phyloP scores from a whole-genome alignment of 2,329 filamentous ascomycete genomes.

The Pseudogymnoascus sp. region DNA sequence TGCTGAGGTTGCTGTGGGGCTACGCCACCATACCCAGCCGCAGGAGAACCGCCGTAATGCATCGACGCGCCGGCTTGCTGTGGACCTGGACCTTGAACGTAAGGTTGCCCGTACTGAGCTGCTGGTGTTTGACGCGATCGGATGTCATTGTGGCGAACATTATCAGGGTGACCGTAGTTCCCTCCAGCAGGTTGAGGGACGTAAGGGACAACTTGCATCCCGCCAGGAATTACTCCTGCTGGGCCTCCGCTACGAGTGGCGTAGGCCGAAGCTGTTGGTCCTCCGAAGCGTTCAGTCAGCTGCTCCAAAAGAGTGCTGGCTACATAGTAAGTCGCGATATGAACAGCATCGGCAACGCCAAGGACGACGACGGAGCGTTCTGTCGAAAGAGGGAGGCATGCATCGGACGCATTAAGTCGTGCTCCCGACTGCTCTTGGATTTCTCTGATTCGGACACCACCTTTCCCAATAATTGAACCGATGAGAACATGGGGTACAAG shows the following conservation, averaged over 20 bases:
- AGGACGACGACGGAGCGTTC: constrained; percentile 97
- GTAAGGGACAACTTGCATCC: constrained; percentile 99
- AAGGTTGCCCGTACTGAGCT: constrained; percentile 60
- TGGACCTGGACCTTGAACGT: constrained; percentile 48
- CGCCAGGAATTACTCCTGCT: constrained; percentile 86
- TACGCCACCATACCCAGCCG: constrained; percentile 68
- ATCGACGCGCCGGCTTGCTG: constrained; percentile 55
- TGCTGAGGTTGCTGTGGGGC: constrained; percentile 71
- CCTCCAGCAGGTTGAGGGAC: constrained; percentile 87
- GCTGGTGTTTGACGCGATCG: constrained; percentile 69
- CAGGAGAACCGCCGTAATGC: constrained; percentile 59
- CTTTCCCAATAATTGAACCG: constrained; percentile 97
- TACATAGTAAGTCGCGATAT: constrained; percentile 98
- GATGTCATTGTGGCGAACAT: constrained; percentile 69
- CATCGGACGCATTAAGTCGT: constrained; percentile 90
- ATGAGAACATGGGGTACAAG: constrained; percentile 96
- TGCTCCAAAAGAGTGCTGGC: constrained; percentile 97
- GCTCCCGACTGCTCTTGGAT: constrained; percentile 97
- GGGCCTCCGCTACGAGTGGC: constrained; percentile 90
- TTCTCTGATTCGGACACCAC: constrained; percentile 89
- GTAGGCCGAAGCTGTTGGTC: constrained; percentile 93
- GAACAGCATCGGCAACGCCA: constrained; percentile 94
- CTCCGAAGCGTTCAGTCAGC: constrained; percentile 91
- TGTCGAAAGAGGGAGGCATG: constrained; percentile 86
- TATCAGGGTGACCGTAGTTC: constrained; percentile 85